These are phyloP conservation scores for Triangularia setosa DNA, from an alignment of 2,329 filamentous ascomycete genomes.

Conservation along the genomic window DNA sequence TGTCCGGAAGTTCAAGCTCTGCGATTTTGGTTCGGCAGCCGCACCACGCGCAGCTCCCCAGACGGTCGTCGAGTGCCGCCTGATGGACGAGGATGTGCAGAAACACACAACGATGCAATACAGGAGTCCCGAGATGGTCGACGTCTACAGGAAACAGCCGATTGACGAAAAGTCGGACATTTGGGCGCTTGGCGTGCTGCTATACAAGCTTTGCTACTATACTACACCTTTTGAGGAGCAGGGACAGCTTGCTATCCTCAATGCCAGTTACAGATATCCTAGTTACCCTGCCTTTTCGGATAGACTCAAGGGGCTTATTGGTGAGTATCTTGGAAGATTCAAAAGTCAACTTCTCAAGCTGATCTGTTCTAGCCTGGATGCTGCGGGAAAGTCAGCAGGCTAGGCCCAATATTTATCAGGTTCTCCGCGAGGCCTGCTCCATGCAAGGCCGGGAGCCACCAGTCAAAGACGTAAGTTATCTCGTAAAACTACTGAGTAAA, in stretches of 20 bases:
- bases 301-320: constrained; percentile 82
- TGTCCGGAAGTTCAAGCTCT: constrained; percentile 85
- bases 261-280: constrained; percentile 90
- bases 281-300: constrained; percentile 86
- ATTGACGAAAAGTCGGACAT: constrained; percentile 99
- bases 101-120: constrained; percentile 97
- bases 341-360: constrained; percentile 18
- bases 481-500: neutral
- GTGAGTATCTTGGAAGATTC: constrained; percentile 46
- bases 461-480: constrained; percentile 75
- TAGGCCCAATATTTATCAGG: constrained; percentile 91
- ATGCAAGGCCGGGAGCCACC: constrained; percentile 87
- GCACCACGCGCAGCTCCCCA: constrained; percentile 78
- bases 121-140: constrained; percentile 96
- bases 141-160: constrained; percentile 92
- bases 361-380: constrained; percentile 66
- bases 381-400: constrained; percentile 73
- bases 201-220: constrained; percentile 99
- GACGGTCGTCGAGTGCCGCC: constrained; percentile 79
- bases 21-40: constrained; percentile 94
- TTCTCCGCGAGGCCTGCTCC: constrained; percentile 76
- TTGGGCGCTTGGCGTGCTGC: constrained; percentile 88
- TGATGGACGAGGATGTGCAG: constrained; percentile 96
- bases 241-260: constrained; percentile 93
- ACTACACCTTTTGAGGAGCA: constrained; percentile 98